Base-by-base conservation (phyloP, 768 basidiomycete species). In the Porphyrellus cyaneotinctus region DNA sequence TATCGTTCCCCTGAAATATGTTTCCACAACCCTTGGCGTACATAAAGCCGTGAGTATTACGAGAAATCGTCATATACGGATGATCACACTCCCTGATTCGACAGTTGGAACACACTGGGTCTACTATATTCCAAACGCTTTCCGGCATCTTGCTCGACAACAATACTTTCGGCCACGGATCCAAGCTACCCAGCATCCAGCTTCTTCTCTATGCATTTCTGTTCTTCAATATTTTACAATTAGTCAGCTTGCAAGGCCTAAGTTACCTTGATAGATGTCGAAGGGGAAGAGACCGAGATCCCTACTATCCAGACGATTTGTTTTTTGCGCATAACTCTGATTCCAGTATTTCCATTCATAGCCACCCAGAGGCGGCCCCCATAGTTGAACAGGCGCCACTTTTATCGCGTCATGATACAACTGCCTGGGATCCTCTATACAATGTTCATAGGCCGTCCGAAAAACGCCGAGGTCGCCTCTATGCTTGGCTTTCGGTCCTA, bases 11-110 rank as follows among this genome's bases (percentile, higher is more conserved):
- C 58, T 77, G 18, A 85, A 85, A 64, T 90, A 85, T 65, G 81
- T 91, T 41, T 85, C 86, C 2, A 90, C 89, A 1, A 87, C 86
- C 6, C 74, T 91, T 0, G 88, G 87, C 1, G 82, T 83, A 8
- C 87, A 91, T 63, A 90, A 91, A 65, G 82, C 83, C 63, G 88
- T 88, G 70, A 56, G 84, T 70, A 12, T 17, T 38, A 50, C 33
- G 24, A 22, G 47, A 28, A 7, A 23, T 39, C 9, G 17, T 31
- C 6, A 22, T 5, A 39, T 28, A 12, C 11, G 35, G 24, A 33
- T 42, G 23, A 8, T 56, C 20, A 54, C 20, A 24, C 32, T 0
- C 11, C 42, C 9, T 42, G 12, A 33, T 50, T 39, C 5, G 37
- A 38, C 51, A 89, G 87, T 72, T 91, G 52, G 88, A 91, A 63